Base-by-base conservation (phyloP, 768 basidiomycete species). In the Megacollybia marginata region DNA sequence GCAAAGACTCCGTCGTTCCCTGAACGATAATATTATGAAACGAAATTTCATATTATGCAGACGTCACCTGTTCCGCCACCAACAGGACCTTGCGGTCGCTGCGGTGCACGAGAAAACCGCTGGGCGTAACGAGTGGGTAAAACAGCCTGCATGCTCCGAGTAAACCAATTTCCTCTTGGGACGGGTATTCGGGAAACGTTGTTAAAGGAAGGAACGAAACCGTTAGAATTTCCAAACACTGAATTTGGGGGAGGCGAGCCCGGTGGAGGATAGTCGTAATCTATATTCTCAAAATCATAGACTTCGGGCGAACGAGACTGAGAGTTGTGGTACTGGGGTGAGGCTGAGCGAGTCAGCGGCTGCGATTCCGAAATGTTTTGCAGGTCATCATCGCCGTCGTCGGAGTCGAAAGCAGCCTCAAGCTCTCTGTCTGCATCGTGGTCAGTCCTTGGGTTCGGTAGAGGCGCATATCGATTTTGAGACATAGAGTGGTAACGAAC, bases 331-430 rank as follows among this genome's bases (percentile, higher is more conserved):
- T n/a, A n/a, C n/a, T n/a, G 32, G 66, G 51, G 35, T 57, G 55
- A 34, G 57, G 50, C 28, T 57, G 48, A 42, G 54, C 44, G 75
- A 55, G 76, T 76, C 55, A 82, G 60, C 45, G 80, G 83, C 33
- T 67, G 76, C 16, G 74, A 73, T 62, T 79, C 79, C 28, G 73
- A 65, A 46, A 60, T 52, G 48, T 76, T 66, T 52, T 74, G 67
- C 48, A 73, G 62, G 32, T 76, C 71, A 56, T 78, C 79, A 51
- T 80, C 80, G 44, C 86, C 82, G 53, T 83, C 83, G 49, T 89
- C 88, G 4, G 80, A 77, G 56, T 88, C 83, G 56, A 93, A 93
- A 2, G 92, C 90, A 19, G 89, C 89, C 60, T 92, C 85, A 78
- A 93, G 82, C 70, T 92, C 85, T 51, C 74, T 62, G 44, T 72